phyloP scores from a whole-genome alignment of 2,329 filamentous ascomycete genomes.

The Daldinia eschscholtzii region DNA sequence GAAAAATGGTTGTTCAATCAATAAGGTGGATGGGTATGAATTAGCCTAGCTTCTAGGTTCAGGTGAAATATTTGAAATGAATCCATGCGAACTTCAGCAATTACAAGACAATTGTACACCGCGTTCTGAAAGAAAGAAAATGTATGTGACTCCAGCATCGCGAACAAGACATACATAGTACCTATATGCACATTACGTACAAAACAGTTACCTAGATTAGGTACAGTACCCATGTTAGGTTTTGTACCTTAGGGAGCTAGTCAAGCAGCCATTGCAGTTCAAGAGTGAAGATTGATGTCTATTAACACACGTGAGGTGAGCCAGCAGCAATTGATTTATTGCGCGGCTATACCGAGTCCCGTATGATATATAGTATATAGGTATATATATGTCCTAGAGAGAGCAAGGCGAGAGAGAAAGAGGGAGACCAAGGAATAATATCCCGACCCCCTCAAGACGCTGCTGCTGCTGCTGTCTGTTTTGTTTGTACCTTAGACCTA shows the following conservation, averaged over 20 bases:
- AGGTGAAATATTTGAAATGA: neutral
- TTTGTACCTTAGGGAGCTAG: neutral
- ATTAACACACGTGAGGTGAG: slow-evolving; percentile 21
- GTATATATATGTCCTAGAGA: neutral
- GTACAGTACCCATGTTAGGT: neutral
- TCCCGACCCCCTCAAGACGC: neutral
- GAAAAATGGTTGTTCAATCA: neutral
- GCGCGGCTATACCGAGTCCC: neutral
- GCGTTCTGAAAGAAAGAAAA: no score
- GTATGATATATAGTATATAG: neutral
- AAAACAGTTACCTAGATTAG: neutral
- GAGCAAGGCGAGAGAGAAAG: neutral
- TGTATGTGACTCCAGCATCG: no score
- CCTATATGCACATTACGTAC: neutral
- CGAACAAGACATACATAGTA: no score
- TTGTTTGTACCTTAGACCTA: slow-evolving; percentile 1
- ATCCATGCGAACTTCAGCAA: neutral
- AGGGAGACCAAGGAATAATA: neutral
- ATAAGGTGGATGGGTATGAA: neutral
- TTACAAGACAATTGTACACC: neutral
- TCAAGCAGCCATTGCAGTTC: neutral
- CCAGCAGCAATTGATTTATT: neutral
- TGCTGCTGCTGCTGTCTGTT: neutral
- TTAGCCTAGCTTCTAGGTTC: neutral
- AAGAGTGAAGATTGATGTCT: slow-evolving; percentile 40